Percentiles rank a stretch among this genome's conserved stretches.
Evolutionary conservation across 2,329 filamentous ascomycete species (phyloP).

Genomic region (Daldinia sp.): DNA sequence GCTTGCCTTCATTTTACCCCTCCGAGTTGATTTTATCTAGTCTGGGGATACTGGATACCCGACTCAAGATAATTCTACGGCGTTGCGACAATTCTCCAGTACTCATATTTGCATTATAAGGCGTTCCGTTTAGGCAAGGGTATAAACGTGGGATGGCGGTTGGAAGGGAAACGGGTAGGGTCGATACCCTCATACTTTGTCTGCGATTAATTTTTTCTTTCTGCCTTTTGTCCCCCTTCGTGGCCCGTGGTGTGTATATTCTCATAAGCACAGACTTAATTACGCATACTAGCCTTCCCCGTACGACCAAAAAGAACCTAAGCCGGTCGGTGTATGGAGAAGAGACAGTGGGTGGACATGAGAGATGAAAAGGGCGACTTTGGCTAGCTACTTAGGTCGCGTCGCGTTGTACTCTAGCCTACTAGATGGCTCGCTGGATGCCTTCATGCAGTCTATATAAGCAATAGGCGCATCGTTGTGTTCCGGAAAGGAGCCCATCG

Average conservation of each 20-base stretch:
- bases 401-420: background rate
- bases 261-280: background rate
- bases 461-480: background rate
- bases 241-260: conserved; percentile 1
- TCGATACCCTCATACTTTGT: conserved; percentile 6
- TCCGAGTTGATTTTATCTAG: background rate
- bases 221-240: background rate
- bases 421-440: background rate
- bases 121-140: conserved; percentile 23
- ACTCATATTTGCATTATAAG: conserved; percentile 29
- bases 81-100: background rate
- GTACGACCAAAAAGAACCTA: background rate
- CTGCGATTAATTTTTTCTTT: background rate
- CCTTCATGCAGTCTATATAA: conserved; percentile 1
- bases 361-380: background rate
- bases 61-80: conserved; percentile 7
- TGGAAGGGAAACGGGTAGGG: conserved; percentile 6
- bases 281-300: background rate
- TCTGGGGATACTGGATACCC: conserved; percentile 15
- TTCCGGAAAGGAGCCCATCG: background rate
- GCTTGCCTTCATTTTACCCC: background rate
- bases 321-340: background rate
- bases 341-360: background rate
- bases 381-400: conserved; percentile 1
- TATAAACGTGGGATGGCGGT: background rate